Conservation (phyloP, 2,329 filamentous ascomycete species). For the Trichoderma gracile region DNA sequence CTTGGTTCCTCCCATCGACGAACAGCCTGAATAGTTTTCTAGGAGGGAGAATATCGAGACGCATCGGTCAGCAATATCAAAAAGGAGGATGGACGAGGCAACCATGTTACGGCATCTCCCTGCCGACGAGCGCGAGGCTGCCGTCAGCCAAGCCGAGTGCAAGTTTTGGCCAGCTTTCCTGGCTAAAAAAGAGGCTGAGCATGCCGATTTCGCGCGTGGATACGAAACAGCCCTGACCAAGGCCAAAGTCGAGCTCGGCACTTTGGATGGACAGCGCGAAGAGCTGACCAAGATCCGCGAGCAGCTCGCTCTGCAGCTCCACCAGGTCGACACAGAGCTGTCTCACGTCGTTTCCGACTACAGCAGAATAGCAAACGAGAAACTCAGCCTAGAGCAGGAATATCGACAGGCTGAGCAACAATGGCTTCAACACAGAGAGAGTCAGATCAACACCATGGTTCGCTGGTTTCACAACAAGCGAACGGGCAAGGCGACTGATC, state of each 20-base stretch:
- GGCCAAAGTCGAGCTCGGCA: slow-evolving; percentile 35
- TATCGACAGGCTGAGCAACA: slow-evolving; percentile 36
- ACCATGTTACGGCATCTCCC: slow-evolving; percentile 37
- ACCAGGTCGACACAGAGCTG: slow-evolving; percentile 43
- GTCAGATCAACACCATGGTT: slow-evolving; percentile 37
- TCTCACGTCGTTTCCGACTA: slow-evolving; percentile 35
- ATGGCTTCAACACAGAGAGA: slow-evolving; percentile 34
- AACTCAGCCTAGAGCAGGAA: slow-evolving; percentile 38
- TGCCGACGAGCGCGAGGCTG: slow-evolving; percentile 36
- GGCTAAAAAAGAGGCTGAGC: slow-evolving; percentile 31
- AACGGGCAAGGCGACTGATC: slow-evolving; percentile 20
- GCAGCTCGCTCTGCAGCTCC: slow-evolving; percentile 37
- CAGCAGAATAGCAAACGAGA: slow-evolving; percentile 39
- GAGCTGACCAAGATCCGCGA: slow-evolving; percentile 35
- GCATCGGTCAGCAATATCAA: neutral
- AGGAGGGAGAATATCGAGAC: neutral
- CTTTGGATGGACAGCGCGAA: slow-evolving; percentile 34
- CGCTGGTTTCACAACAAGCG: slow-evolving; percentile 39
- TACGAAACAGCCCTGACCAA: slow-evolving; percentile 34
- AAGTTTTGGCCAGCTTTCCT: slow-evolving; percentile 40
- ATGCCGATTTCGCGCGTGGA: slow-evolving; percentile 32
- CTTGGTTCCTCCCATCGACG: neutral
- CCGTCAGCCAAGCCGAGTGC: slow-evolving; percentile 42
- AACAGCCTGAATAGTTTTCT: neutral
- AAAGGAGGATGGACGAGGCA: slow-evolving; percentile 27